phyloP scores from a whole-genome alignment of 2,329 filamentous ascomycete species.

The Lecanicillium sp. region DNA sequence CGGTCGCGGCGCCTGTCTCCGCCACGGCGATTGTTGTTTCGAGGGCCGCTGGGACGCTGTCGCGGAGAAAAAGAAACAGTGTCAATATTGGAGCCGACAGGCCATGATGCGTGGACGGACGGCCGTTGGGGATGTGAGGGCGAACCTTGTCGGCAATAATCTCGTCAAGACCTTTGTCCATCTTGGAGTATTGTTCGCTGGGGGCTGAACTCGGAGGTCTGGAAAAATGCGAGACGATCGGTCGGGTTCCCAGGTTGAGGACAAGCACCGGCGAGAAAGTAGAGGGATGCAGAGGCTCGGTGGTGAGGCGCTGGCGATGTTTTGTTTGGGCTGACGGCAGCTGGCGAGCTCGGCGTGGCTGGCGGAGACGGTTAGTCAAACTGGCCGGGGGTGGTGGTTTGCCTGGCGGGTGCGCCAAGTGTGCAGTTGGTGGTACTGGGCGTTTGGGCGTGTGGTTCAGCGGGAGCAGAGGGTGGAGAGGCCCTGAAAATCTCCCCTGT shows the following conservation, averaged over 20 bases:
- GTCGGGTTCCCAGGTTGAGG: background rate
- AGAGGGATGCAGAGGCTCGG: background rate
- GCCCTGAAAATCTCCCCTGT: no score
- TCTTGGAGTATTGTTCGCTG: conserved; percentile 24
- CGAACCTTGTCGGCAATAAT: conserved; percentile 47
- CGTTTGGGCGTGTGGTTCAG: no score
- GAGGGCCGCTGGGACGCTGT: conserved; percentile 30
- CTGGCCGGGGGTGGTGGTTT: no score
- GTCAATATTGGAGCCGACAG: conserved; percentile 17
- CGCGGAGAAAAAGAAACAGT: background rate
- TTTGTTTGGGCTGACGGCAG: conserved; percentile 10
- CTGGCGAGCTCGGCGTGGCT: background rate
- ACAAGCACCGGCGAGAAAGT: background rate
- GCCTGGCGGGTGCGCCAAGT: no score
- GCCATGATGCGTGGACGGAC: conserved; percentile 11
- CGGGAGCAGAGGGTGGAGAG: no score
- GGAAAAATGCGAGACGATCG: background rate
- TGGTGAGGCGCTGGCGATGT: conserved; percentile 10
- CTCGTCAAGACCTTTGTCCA: conserved; percentile 52
- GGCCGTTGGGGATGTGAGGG: conserved; percentile 11
- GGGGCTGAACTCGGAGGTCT: background rate
- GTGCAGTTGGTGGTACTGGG: no score
- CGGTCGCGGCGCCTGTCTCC: conserved; percentile 31
- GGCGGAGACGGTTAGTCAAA: background rate
- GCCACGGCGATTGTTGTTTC: conserved; percentile 27